Evolutionary conservation across 306 rosid genomes (phyloP).

Genomic region (Abrus pulchellus): DNA sequence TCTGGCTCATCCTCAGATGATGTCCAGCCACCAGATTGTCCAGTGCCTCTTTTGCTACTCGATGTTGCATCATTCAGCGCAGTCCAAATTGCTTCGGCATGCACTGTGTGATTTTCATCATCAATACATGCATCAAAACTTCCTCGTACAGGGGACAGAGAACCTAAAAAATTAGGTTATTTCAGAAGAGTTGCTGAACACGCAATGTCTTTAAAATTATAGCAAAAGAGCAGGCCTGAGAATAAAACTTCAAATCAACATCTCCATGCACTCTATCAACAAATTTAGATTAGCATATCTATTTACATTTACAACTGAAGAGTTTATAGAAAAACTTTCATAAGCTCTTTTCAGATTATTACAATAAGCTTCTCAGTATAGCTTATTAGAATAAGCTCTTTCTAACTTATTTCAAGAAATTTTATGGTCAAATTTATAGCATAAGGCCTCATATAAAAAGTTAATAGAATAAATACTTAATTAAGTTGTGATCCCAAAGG

Average conservation of each 20-base stretch:
- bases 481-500: too few relatives aligned
- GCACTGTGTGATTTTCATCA: slow-evolving; percentile 55
- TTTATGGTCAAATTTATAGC: too few relatives aligned
- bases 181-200: slow-evolving; percentile 33
- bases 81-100: slow-evolving; percentile 84
- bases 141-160: slow-evolving; percentile 76
- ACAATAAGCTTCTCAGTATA: too few relatives aligned
- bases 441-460: too few relatives aligned
- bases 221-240: slow-evolving; percentile 19
- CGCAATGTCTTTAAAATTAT: not conserved
- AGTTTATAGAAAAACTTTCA: too few relatives aligned
- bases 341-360: too few relatives aligned
- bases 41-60: slow-evolving; percentile 62
- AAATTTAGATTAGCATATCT: slow-evolving; percentile 15
- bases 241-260: slow-evolving; percentile 13
- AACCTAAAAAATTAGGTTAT: slow-evolving; percentile 61
- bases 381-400: too few relatives aligned
- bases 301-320: slow-evolving; percentile 24
- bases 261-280: slow-evolving; percentile 17
- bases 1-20: slow-evolving; percentile 95
- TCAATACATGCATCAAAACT: slow-evolving; percentile 71
- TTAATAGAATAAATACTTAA: too few relatives aligned
- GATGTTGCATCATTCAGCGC: slow-evolving; percentile 88
- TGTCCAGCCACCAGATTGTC: slow-evolving; percentile 78
- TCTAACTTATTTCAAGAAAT: too few relatives aligned